Base-by-base conservation (phyloP, 768 basidiomycete genomes). In the Sarcomyxa edulis region DNA sequence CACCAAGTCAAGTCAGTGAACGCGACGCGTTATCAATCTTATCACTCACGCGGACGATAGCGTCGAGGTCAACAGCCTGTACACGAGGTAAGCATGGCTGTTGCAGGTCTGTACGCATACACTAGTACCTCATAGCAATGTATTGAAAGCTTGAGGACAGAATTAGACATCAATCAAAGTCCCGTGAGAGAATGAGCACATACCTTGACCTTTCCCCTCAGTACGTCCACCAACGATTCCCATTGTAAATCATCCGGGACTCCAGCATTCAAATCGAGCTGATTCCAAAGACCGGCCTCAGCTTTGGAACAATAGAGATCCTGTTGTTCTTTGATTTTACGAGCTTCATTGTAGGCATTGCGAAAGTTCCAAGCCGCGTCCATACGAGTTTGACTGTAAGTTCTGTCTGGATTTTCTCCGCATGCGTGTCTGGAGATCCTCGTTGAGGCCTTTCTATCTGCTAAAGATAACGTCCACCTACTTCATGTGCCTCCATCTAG, bases 401-500 rank as follows among this genome's bases (percentile, higher is more conserved):
- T 38, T n/a, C 61, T 48, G 45, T 51, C 50, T 48, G 78, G 78
- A 43, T 84, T 83, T 52, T 84, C 81, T 33, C 82, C 77, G 46
- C 80, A 84, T 4, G 85, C 84, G 43, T 84, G 83, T 53, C 75
- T 81, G 31, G 27, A 7, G n/a, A 22, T 8, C 28, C 40, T 33
- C 45, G 32, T 28, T 20, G 24, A n/a, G 7, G 21, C 24, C 16
- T 41, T 15, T 35, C 18, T 5, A 6, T 4, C n/a, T n/a, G n/a
- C n/a, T n/a, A n/a, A n/a, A n/a, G 24, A 10, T 29, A 24, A 6
- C 2, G 7, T 27, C 25, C 28, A 53, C 64, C 9, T 45, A 78
- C 76, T 90, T 90, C 74, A 90, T 84, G 47, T 89, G 84, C 42
- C 86, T 62, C 81, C 83, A 82, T 63, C 56, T 68, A 26, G 70